Evolutionary conservation across 768 basidiomycete genomes (phyloP), one percentile per base, ranked within the genome.

Genomic region (Leccinellum albellum): DNA sequence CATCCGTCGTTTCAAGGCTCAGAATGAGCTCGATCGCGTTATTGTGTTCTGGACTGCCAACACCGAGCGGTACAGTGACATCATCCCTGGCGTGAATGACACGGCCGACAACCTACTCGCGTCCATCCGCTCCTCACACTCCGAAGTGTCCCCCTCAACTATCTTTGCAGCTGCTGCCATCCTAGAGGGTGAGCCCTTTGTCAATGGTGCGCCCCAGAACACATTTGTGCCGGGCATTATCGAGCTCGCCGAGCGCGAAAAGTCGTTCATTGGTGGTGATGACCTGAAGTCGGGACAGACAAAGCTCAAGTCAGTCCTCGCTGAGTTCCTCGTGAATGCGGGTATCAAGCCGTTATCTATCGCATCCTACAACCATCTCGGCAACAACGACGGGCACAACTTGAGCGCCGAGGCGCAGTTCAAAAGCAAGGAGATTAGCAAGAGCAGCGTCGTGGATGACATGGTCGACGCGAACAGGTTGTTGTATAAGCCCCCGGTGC

Each of bases 21-120:
- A 85, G 59, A 84, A 98, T 70, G 78, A 75, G 20, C 85, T 98
- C 48, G 95, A 95, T 72, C 89, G 89, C 56, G 84, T 92, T 59
- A 75, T 99, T 66, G 88, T 98, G 60, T 95, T 98, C 80, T 98
- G 96, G 96, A 98, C 96, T 15, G 94, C 92, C 64, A 98, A 99
- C 78, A 99, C 96, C 17, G 97, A 98, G 79, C 89, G 96, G 57
- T 99, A 94, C 83, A 87, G 89, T 64, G 93, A 94, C 61, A 86
- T 99, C 74, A 87, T 98, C 71, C 81, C 89, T 13, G 97, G 96
- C 44, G 84, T 98, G 57, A 98, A 98, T 74, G 95, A 99, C 71
- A 95, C 94, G 14, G 88, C 93, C 2, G 89, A 89, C 64, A 89
- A 88, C 70, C 74, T 99, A 51, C 85, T 99, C 63, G 75, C 78